Conservation (phyloP, 805 yeast genomes). For the Wickerhamomyces bovis region DNA sequence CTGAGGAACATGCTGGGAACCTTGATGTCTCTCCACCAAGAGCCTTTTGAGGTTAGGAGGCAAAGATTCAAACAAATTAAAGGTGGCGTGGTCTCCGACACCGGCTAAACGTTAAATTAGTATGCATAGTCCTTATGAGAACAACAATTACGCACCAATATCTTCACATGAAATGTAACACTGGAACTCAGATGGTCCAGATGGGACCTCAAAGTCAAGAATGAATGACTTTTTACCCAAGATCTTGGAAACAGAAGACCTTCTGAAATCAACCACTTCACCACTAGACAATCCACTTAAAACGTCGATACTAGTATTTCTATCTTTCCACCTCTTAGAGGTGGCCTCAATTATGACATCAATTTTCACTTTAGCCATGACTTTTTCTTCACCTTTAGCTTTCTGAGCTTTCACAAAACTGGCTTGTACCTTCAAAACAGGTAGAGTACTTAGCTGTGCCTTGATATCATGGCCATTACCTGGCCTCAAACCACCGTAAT, state of each 20-base stretch:
- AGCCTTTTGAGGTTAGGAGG: background rate
- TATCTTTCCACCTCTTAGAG: constrained; percentile 27
- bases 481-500: constrained; percentile 33
- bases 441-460: constrained; percentile 30
- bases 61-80: background rate
- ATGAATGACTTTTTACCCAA: constrained; percentile 23
- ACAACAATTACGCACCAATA: constrained; percentile 18
- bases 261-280: constrained; percentile 38
- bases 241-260: constrained; percentile 27
- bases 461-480: constrained; percentile 36
- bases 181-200: constrained; percentile 20
- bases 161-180: constrained; percentile 34
- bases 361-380: constrained; percentile 21
- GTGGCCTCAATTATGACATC: constrained; percentile 10
- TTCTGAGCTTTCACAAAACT: constrained; percentile 11
- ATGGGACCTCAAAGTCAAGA: constrained; percentile 19
- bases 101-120: constrained; percentile 18
- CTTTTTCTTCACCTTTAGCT: constrained; percentile 7
- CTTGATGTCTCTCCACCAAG: background rate
- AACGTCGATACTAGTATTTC: constrained; percentile 27
- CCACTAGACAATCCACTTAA: constrained; percentile 28
- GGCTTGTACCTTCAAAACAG: constrained; percentile 26
- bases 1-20: background rate
- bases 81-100: constrained; percentile 9
- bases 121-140: background rate